phyloP scores from a whole-genome alignment of 2,329 filamentous ascomycete species.

The Talaromyces albobiverticillius region DNA sequence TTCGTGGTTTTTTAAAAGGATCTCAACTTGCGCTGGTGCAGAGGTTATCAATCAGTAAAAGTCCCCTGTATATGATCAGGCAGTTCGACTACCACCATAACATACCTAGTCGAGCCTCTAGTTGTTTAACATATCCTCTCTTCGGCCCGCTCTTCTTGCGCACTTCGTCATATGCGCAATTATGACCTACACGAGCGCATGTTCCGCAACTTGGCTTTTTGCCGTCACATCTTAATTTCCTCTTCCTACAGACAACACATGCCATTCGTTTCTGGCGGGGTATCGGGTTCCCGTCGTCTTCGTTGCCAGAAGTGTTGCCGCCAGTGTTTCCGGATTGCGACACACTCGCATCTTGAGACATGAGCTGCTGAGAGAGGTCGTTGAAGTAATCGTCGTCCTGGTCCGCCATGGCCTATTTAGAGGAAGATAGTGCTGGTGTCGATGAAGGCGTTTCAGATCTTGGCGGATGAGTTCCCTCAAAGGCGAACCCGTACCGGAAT shows the following conservation, averaged over 20 bases:
- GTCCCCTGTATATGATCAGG: not conserved
- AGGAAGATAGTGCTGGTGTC: not conserved
- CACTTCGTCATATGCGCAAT: conserved; percentile 87
- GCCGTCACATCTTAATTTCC: conserved; percentile 89
- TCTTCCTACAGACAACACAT: conserved; percentile 88
- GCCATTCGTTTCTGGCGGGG: conserved; percentile 89
- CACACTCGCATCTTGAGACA: conserved; percentile 26
- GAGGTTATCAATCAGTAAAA: conserved; percentile 15
- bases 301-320: conserved; percentile 5
- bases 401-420: conserved; percentile 6
- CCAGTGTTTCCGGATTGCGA: conserved; percentile 19
- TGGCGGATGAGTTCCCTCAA: not conserved
- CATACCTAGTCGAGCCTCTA: conserved; percentile 89
- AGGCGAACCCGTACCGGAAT: no score
- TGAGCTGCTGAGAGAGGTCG: conserved; percentile 49
- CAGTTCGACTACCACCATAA: conserved; percentile 16
- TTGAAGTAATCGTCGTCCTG: conserved; percentile 54
- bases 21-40: conserved; percentile 81
- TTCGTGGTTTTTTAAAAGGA: conserved; percentile 78
- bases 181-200: conserved; percentile 79
- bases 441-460: not conserved
- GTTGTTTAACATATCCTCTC: conserved; percentile 87
- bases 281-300: conserved; percentile 54
- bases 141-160: conserved; percentile 93
- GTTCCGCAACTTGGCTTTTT: conserved; percentile 81